phyloP scores from a whole-genome alignment of 2,329 filamentous ascomycete species.

The Lecanosticta acicola region DNA sequence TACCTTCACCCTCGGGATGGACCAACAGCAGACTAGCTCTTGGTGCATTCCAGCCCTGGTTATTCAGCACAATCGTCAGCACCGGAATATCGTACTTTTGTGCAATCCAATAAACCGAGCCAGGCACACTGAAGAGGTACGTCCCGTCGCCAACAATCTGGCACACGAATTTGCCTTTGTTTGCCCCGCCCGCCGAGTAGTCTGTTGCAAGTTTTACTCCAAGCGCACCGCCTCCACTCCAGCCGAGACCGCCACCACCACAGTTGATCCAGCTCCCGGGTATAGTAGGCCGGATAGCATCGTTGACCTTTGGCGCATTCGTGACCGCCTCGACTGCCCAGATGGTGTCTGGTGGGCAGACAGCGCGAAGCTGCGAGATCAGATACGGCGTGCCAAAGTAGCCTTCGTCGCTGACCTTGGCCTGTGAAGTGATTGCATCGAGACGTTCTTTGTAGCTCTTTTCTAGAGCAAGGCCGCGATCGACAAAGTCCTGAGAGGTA shows the following conservation, averaged over 20 bases:
- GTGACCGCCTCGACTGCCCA: conserved; percentile 77
- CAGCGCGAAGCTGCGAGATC: conserved; percentile 50
- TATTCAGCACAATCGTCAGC: conserved; percentile 63
- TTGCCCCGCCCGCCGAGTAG: conserved; percentile 42
- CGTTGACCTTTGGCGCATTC: conserved; percentile 59
- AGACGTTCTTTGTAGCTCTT: conserved; percentile 56
- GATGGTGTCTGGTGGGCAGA: conserved; percentile 60
- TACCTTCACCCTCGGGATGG: conserved; percentile 59
- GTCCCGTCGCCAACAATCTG: conserved; percentile 65
- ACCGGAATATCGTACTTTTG: conserved; percentile 61
- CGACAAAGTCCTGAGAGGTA: conserved; percentile 17
- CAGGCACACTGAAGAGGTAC: conserved; percentile 60
- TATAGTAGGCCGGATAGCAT: conserved; percentile 62
- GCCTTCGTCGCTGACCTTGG: conserved; percentile 55
- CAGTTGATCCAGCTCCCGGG: conserved; percentile 77
- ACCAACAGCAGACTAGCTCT: conserved; percentile 57
- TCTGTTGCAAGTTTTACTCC: conserved; percentile 70
- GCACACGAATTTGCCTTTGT: conserved; percentile 55
- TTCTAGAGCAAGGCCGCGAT: conserved; percentile 52
- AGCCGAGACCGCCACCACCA: conserved; percentile 72
- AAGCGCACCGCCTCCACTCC: conserved; percentile 69
- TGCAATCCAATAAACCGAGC: conserved; percentile 63
- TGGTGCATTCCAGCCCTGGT: conserved; percentile 67
- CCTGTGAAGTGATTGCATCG: conserved; percentile 54
- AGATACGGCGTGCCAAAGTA: conserved; percentile 57